Base-by-base conservation (phyloP, 768 basidiomycete genomes). In the Phanerochaete sordida region DNA sequence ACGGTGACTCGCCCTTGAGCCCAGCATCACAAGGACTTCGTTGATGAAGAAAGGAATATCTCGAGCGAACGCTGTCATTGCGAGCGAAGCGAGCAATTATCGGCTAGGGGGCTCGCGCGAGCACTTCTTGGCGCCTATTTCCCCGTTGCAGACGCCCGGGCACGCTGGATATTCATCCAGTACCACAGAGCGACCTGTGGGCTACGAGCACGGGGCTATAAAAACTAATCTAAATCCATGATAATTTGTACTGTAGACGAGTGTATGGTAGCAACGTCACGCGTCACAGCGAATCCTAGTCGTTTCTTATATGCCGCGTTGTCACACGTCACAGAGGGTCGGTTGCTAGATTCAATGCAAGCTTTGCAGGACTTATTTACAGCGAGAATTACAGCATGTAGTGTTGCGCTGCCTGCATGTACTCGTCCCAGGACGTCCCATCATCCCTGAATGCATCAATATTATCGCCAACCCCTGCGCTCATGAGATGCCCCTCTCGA, bases 211-310 rank as follows among this genome's bases (percentile, higher is more conserved):
- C n/a, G n/a, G n/a, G n/a, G n/a, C n/a, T n/a, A n/a, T n/a, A n/a
- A n/a, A n/a, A n/a, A n/a, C n/a, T n/a, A n/a, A n/a, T n/a, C n/a
- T n/a, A n/a, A n/a, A 35, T 35, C 13, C 13, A 35, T 35, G 33
- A 35, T 47, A 9, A n/a, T n/a, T 26, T 47, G 7, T 51, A 51
- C 49, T 51, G 49, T 51, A 15, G 26, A 4, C 9, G 26, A 27
- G 8, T 51, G 49, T 51, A 51, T 51, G 49, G 49, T 51, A 31
- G 49, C 49, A 51, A 51, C 24, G 24, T 51, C 49, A 51, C 49
- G 24, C n/a, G 30, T 51, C 12, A 51, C 49, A n/a, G 6, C 8
- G 23, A n/a, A n/a, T 12, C 13, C 27, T 51, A 19, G 23, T 24
- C 27, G 24, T 51, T 51, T 19, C 49, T 51, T 27, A 51, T 51